Conservation (phyloP, 148 eudicot genomes). For the Talinum fruticosum region DNA sequence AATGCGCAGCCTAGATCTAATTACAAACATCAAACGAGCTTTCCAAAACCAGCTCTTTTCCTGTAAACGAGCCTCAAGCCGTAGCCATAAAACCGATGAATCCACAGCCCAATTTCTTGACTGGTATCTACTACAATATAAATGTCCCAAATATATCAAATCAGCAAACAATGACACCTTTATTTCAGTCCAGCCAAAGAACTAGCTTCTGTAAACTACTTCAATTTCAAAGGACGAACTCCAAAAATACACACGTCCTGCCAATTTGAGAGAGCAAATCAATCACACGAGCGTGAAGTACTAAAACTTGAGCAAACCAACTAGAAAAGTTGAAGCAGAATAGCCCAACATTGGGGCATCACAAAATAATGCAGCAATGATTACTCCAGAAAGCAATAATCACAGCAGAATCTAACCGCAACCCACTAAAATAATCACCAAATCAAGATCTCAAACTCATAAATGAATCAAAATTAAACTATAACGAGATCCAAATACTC, state of each 20-base stretch:
- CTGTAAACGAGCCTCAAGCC: not conserved
- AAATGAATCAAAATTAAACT: not conserved
- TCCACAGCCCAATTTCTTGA: constrained; percentile 12
- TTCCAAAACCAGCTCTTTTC: not conserved
- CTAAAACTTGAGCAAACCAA: not conserved
- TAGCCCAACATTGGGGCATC: not conserved
- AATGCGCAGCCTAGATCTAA: not conserved
- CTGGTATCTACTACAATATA: not conserved
- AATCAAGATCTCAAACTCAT: not conserved
- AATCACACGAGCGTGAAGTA: not conserved
- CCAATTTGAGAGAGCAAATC: not conserved
- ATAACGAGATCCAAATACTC: not conserved
- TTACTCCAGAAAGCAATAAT: not conserved
- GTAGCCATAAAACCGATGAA: constrained; percentile 4
- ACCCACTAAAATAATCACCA: not conserved
- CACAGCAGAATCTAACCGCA: not conserved
- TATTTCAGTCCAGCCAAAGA: not conserved
- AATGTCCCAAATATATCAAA: not conserved
- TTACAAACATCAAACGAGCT: not conserved
- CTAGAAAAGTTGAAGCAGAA: not conserved
- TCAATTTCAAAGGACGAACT: not conserved
- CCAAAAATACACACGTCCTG: constrained; percentile 21
- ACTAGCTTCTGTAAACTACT: not conserved
- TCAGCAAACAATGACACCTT: not conserved
- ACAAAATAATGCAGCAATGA: not conserved